Evolutionary conservation across 768 basidiomycete species (phyloP).

Genomic region (Suillus plorans): DNA sequence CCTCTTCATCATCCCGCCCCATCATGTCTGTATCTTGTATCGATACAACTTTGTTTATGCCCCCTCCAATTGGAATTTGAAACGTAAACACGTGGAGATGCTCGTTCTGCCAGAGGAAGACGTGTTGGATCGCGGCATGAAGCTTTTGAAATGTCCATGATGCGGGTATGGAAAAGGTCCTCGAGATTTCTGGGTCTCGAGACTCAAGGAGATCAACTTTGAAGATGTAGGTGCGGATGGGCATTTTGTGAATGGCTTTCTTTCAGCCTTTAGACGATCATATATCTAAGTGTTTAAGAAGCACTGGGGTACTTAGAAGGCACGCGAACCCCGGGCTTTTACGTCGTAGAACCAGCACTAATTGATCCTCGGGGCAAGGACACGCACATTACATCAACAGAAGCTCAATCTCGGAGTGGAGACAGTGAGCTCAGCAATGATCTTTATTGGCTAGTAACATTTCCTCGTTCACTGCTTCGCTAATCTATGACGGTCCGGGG

Average conservation of each 20-base stretch:
- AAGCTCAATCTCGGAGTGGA: constrained; percentile 1
- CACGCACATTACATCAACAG: constrained; percentile 1
- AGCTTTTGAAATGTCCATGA: constrained; percentile 21
- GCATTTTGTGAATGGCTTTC: constrained; percentile 7
- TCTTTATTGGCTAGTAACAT: constrained; percentile 2
- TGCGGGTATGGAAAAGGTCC: constrained; percentile 21
- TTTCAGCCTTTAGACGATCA: not conserved
- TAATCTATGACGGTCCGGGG: constrained; percentile 2
- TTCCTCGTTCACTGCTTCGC: constrained; percentile 3
- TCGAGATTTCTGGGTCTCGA: constrained; percentile 19
- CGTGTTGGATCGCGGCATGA: constrained; percentile 22
- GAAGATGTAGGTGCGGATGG: constrained; percentile 19
- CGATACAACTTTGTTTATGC: not conserved
- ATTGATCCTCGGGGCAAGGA: constrained; percentile 3
- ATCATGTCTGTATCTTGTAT: constrained; percentile 6
- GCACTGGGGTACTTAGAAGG: not conserved
- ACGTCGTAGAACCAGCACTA: not conserved
- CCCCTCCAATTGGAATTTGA: constrained; percentile 8
- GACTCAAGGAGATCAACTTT: constrained; percentile 20
- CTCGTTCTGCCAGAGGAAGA: constrained; percentile 18
- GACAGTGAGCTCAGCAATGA: constrained; percentile 1
- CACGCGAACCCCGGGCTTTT: not conserved
- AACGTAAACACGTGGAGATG: constrained; percentile 22
- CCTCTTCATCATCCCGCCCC: constrained; percentile 5
- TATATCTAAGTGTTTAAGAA: not conserved